Evolutionary conservation across 495 filamentous ascomycete species (phyloP), one percentile per base, ranked within the genome.

Genomic region (Trichoderma virens): DNA sequence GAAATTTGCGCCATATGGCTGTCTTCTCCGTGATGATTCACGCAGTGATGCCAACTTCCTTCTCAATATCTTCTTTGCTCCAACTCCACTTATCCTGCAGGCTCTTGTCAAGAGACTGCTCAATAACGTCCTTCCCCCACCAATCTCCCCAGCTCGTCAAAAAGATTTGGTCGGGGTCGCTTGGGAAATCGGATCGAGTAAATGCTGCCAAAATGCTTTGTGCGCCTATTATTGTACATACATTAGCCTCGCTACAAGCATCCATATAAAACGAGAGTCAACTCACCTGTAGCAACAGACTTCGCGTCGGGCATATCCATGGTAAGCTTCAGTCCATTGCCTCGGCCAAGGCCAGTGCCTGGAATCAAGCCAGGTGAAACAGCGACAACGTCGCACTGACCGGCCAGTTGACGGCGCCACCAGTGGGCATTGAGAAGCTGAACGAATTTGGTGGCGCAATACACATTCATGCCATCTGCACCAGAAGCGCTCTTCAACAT

Each of bases 131-230:
- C 65, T 76, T 78, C 2, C 61, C 20, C 78, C 79, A 81, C 76
- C 77, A 81, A 67, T 81, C 78, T 20, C 79, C 79, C 78, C 77
- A 80, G 59, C 74, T 78, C 0, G 78, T 79, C 20, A 81, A 62
- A 67, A 80, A 80, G 41, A 81, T 75, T 65, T 73, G 74, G 16
- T 80, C 74, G 0, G 76, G 73, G 41, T 81, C 79, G 47, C 75
- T 74, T 30, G 79, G 79, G 51, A 80, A 65, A 59, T 79, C 77
- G 31, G 78, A 70, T 6, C 73, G 62, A 13, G 70, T 74, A 51
- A 81, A 76, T 7, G 79, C 79, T 3, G 63, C 59, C n/a, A 75
- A 69, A 13, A 81, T 72, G 35, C 68, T 78, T 60, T 70, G 66
- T 1, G 75, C 79, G 23, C 78, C 78, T 77, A 23, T 20, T 3